These are phyloP conservation scores for Angomonas ambiguus DNA, from an alignment of 208 protist species.

Conservation along the genomic window DNA sequence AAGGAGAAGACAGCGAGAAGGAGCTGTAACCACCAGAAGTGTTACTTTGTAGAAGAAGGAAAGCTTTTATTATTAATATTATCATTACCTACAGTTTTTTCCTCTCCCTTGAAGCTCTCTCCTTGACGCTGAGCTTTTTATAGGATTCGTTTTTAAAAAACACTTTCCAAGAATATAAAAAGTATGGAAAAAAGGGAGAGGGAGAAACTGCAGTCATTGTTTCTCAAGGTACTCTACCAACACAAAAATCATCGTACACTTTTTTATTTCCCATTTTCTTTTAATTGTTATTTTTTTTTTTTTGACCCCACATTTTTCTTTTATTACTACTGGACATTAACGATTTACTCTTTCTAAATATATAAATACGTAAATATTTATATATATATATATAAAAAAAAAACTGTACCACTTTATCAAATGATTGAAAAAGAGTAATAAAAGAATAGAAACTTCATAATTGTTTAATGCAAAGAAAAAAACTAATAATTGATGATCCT, in stretches of 20 bases:
- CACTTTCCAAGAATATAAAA: background rate
- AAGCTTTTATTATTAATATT: no score
- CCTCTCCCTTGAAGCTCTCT: background rate
- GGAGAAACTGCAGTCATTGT: background rate
- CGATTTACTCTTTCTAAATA: background rate
- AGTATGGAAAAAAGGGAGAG: background rate
- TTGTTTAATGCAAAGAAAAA: no score
- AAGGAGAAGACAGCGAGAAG: conserved; percentile 7
- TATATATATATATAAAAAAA: no score
- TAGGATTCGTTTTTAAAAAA: background rate
- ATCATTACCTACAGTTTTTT: background rate
- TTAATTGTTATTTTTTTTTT: conserved; percentile 9
- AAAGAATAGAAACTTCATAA: no score
- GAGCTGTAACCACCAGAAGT: conserved; percentile 6
- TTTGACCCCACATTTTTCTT: conserved; percentile 11
- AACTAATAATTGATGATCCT: no score
- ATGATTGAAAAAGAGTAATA: no score
- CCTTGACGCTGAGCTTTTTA: background rate
- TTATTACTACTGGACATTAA: background rate
- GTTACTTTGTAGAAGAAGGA: background rate
- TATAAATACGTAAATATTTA: no score
- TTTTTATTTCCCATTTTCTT: conserved; percentile 17
- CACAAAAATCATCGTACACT: background rate
- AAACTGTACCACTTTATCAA: no score
- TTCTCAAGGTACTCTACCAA: no score